Percentiles rank a stretch among this genome's conserved stretches.
phyloP scores from a whole-genome alignment of 2,329 filamentous ascomycete genomes.

The Westerdykella aurantiaca region DNA sequence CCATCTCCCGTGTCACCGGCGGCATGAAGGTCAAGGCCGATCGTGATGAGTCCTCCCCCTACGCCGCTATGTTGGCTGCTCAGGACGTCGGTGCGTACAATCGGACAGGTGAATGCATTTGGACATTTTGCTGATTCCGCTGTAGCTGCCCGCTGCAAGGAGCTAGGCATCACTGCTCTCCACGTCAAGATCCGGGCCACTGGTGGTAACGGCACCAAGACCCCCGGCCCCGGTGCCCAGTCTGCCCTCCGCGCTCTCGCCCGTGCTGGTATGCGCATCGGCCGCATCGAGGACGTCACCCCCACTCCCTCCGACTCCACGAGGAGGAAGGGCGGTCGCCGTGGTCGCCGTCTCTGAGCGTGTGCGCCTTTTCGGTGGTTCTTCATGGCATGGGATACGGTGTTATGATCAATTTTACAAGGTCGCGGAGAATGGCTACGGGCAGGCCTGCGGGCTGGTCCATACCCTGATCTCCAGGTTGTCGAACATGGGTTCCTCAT shows the following conservation, averaged over 20 bases:
- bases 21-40: constrained; percentile 98
- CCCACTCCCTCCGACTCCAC: constrained; percentile 99
- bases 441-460: constrained; percentile 20
- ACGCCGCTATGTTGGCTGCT: constrained; percentile 99
- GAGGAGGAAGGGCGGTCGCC: constrained; percentile 99
- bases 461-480: constrained; percentile 25
- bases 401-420: constrained; percentile 33
- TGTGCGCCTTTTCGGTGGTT: constrained; percentile 38
- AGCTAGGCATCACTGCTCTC: constrained; percentile 84
- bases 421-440: constrained; percentile 37
- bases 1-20: constrained; percentile 99
- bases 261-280: constrained; percentile 99
- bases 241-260: constrained; percentile 97
- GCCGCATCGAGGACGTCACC: constrained; percentile 98
- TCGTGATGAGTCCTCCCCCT: constrained; percentile 98
- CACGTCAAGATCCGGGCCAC: constrained; percentile 99
- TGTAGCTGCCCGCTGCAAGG: constrained; percentile 74
- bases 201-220: constrained; percentile 99
- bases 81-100: constrained; percentile 59
- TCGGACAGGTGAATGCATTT: background rate
- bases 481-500: constrained; percentile 33
- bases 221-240: constrained; percentile 96
- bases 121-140: constrained; percentile 36
- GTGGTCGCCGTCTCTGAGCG: constrained; percentile 98
- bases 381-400: constrained; percentile 33